Percentiles rank a stretch among this genome's conserved stretches.
phyloP scores from a whole-genome alignment of 257 asterid species.

The Cynanchum wilfordii region DNA sequence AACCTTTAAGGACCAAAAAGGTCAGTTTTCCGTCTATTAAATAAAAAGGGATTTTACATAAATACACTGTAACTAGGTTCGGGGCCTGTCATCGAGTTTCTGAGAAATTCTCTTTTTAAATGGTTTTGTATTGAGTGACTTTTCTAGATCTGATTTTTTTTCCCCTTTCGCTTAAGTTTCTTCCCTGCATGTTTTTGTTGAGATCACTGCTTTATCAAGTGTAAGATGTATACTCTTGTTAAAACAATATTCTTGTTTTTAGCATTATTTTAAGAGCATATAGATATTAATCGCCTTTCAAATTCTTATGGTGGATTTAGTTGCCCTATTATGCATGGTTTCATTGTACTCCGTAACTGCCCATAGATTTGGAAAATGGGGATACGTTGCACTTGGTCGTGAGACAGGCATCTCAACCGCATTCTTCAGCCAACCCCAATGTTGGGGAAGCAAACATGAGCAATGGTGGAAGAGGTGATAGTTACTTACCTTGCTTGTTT shows the following conservation, averaged over 20 bases:
- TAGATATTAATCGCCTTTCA: not conserved
- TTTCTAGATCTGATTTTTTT: not conserved
- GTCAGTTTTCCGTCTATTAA: not conserved
- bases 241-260: not conserved
- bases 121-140: not conserved
- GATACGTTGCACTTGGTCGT: slow-evolving; percentile 90
- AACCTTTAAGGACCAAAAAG: too few species aligned
- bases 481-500: slow-evolving; percentile 5
- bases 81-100: not conserved
- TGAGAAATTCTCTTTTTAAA: not conserved
- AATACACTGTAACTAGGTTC: not conserved
- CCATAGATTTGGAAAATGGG: slow-evolving; percentile 74
- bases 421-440: slow-evolving; percentile 46
- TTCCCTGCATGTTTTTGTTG: not conserved
- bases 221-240: not conserved
- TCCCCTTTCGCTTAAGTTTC: not conserved
- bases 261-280: not conserved
- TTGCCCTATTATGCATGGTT: not conserved
- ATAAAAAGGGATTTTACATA: not conserved
- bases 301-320: not conserved
- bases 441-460: slow-evolving; percentile 46
- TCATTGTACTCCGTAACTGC: slow-evolving; percentile 39
- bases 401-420: slow-evolving; percentile 55
- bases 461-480: slow-evolving; percentile 51
- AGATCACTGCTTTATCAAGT: not conserved